Conservation (phyloP, 2,329 filamentous ascomycete genomes). For the Xenoacremonium recifei region DNA sequence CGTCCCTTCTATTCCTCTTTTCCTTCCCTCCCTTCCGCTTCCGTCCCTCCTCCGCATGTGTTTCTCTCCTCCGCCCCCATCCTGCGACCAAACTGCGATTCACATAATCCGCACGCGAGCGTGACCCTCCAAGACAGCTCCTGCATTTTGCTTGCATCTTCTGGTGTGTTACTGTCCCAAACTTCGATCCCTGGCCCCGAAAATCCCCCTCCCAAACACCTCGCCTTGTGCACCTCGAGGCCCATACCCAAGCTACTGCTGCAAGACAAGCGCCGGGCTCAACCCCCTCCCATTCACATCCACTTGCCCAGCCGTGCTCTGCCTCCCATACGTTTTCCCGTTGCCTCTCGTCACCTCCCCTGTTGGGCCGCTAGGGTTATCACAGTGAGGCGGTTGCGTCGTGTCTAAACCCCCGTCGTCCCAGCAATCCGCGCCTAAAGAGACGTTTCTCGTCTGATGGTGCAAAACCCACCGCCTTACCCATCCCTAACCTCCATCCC, state of each 20-base stretch:
- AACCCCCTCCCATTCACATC: conserved; percentile 28
- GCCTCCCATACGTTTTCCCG: too few species aligned
- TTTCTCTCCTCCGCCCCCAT: conserved; percentile 5
- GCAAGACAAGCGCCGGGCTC: conserved; percentile 32
- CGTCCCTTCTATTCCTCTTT: conserved; percentile 1
- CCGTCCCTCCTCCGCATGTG: conserved; percentile 7
- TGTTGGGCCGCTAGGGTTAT: conserved; percentile 24
- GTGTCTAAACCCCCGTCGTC: conserved; percentile 13
- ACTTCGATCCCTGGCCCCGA: neutral
- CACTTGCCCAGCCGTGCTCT: conserved; percentile 20
- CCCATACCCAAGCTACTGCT: conserved; percentile 27
- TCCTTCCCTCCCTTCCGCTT: conserved; percentile 6
- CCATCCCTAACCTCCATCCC: conserved; percentile 19
- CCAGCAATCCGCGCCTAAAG: conserved; percentile 18
- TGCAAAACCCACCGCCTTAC: conserved; percentile 24
- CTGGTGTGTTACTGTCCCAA: neutral
- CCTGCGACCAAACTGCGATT: neutral
- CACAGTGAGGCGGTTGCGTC: conserved; percentile 24
- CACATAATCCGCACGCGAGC: neutral
- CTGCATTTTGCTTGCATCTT: conserved; percentile 1
- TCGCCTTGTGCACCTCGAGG: conserved; percentile 14
- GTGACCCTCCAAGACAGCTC: neutral
- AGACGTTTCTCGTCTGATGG: conserved; percentile 13
- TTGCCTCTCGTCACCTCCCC: conserved; percentile 21
- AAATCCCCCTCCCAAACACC: too few species aligned